Conservation (phyloP, 495 filamentous ascomycete genomes). For the Acidomyces sp. region DNA sequence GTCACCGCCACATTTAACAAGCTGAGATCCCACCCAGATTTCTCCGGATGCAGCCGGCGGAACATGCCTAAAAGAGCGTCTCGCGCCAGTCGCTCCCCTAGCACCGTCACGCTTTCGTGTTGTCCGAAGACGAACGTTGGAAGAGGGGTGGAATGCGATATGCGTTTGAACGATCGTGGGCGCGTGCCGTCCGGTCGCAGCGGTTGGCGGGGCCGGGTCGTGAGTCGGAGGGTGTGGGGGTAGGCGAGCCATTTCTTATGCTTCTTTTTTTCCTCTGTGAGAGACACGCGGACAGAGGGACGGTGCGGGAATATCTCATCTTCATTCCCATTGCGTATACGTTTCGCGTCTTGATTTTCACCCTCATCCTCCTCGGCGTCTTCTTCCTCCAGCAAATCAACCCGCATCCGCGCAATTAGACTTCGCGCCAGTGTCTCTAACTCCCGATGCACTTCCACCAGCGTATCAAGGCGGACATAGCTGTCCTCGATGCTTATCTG, state of each 20-base stretch:
- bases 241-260: constrained; percentile 49
- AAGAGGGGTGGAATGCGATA: constrained; percentile 53
- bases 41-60: constrained; percentile 55
- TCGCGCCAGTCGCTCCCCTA: constrained; percentile 55
- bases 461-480: constrained; percentile 52
- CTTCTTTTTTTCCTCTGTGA: background rate
- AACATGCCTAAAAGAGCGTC: constrained; percentile 59
- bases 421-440: constrained; percentile 50
- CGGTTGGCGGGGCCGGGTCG: constrained; percentile 54
- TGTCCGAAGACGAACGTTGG: constrained; percentile 57
- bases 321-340: background rate
- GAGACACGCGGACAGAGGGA: background rate
- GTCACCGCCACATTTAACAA: constrained; percentile 77
- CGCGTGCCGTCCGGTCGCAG: constrained; percentile 40
- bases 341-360: background rate
- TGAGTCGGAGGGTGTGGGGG: constrained; percentile 61
- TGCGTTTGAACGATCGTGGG: constrained; percentile 43
- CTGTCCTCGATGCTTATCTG: constrained; percentile 95
- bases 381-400: constrained; percentile 47
- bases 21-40: constrained; percentile 61
- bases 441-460: constrained; percentile 49
- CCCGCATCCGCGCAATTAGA: constrained; percentile 63
- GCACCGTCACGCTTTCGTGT: constrained; percentile 39
- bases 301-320: too few relatives aligned
- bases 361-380: background rate